A percentile compares a stretch with the other conserved stretches of the same genome.
phyloP scores from a whole-genome alignment of 257 asterid genomes.

The Cruciata laevipes region DNA sequence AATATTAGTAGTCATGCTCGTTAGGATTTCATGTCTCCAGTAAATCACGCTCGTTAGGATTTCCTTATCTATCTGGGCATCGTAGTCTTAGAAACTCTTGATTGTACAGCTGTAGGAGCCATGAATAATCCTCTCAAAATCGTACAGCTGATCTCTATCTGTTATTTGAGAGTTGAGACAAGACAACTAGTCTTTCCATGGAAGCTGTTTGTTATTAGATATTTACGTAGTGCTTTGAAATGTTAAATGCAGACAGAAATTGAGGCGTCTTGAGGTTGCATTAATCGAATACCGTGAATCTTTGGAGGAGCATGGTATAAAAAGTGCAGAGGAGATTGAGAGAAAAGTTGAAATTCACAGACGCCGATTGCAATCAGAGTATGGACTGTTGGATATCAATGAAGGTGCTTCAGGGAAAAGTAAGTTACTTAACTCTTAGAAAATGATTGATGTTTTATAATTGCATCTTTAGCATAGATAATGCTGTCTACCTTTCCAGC shows the following conservation, averaged over 20 bases:
- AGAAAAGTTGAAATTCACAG: constrained; percentile 62
- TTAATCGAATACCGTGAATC: constrained; percentile 86
- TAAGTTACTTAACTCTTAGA: constrained; percentile 26
- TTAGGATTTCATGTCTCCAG: no score
- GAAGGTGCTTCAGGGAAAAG: constrained; percentile 60
- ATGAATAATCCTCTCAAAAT: no score
- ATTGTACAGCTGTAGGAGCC: no score
- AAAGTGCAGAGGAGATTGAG: constrained; percentile 61
- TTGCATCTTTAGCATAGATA: background rate
- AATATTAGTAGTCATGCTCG: no score
- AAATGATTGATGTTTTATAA: constrained; percentile 12
- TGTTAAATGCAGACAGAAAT: constrained; percentile 49
- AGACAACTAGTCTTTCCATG: background rate
- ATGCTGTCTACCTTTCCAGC: background rate
- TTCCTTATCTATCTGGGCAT: background rate
- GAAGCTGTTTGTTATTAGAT: constrained; percentile 7
- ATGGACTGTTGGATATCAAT: constrained; percentile 47
- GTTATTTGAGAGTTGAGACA: background rate
- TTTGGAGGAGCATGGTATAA: constrained; percentile 76
- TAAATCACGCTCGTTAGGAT: no score
- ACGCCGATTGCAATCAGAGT: constrained; percentile 58
- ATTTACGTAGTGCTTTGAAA: constrained; percentile 18
- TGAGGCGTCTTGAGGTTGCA: constrained; percentile 86
- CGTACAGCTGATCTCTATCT: background rate
- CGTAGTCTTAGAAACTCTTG: no score